Base-by-base conservation (phyloP, 768 basidiomycete species). In the Termitomyces sp. region DNA sequence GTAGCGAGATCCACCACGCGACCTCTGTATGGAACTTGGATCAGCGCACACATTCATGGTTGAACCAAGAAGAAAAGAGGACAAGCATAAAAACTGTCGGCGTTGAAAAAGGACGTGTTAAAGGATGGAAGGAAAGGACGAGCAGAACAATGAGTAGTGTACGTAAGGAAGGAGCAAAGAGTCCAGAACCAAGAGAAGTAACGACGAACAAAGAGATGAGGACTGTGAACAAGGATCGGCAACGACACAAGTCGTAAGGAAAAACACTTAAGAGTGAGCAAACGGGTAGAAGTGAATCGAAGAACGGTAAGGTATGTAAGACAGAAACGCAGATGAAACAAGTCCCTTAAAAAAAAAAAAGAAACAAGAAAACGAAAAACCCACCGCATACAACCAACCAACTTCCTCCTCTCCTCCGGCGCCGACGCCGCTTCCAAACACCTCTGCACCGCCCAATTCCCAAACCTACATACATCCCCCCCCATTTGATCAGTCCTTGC, bases 381-480 rank as follows among this genome's bases (percentile, higher is more conserved):
- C 24, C 59, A 91, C 92, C 88, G 84, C 92, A 94, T 94, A 69
- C 92, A 94, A n/a, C 76, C 74, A 52, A 92, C 91, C 51, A 94
- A 88, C 77, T 92, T 92, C 40, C 88, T 79, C 62, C 90, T 77
- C 69, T 94, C 92, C 45, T 91, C 89, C 22, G 80, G 72, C 40
- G 82, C 88, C 18, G 89, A 83, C 53, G 90, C 90, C 0, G 90
- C 89, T 68, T 94, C 92, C 4, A 94, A 76, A 71, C 92, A 94
- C 59, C 92, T 79, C 71, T 94, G 92, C 40, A 94, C 92, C 0
- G 92, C 92, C 92, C 92, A 94, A 68, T 94, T 94, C 2, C 92
- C 92, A 65, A 94, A 94, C n/a, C 92, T 91, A 59, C 58, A 24
- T 38, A 62, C 52, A 32, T 35, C n/a, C n/a, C n/a, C 28, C 28